Base-by-base conservation (phyloP, 331 rosid genomes). In the Dryas integrifolia region DNA sequence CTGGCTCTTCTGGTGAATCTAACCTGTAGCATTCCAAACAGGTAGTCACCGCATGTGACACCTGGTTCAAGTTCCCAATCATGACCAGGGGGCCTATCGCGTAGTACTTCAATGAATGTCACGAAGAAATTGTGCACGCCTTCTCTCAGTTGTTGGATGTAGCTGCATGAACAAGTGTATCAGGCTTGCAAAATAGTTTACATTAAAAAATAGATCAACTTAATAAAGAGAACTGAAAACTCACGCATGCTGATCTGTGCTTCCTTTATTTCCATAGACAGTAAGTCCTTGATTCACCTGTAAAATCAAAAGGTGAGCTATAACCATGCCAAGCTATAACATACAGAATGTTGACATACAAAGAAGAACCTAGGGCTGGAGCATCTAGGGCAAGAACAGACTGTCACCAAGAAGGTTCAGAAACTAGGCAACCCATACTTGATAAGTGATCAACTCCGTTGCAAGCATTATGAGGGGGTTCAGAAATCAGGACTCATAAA, bases 51-150 rank as follows among this genome's bases (percentile, higher is more conserved):
- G 81, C 97, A 91, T 52, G 98, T 94, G 63, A 94, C 97, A 62
- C 98, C 98, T 11, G 98, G 98, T 79, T 94, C 98, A 68, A 94
- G 98, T 85, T 94, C 98, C 98, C 97, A 94, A 81, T 94, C 98
- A 65, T 94, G 98, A 79, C 98, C 98, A 0, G 97, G 98, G 46
- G 98, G 97, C 81, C 98, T 94, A 88, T 94, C 98, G 6, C 92
- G 92, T 57, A 94, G 85, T 51, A 94, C 98, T 88, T 91, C 98
- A 26, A 94, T 94, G 91, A 94, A 94, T 58, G 97, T 94, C 72
- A 30, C 98, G 51, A 91, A 91, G 82, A 94, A 94, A 83, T 94
- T 94, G 86, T 91, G 98, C 21, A 91, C 97, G 0, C 98, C 98
- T 16, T 94, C 98, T 85, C 98, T 89, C 74, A 95, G 84, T 83